Conservation (phyloP, 1,139 yeast genomes). For the Meyerozyma guilliermondii region DNA sequence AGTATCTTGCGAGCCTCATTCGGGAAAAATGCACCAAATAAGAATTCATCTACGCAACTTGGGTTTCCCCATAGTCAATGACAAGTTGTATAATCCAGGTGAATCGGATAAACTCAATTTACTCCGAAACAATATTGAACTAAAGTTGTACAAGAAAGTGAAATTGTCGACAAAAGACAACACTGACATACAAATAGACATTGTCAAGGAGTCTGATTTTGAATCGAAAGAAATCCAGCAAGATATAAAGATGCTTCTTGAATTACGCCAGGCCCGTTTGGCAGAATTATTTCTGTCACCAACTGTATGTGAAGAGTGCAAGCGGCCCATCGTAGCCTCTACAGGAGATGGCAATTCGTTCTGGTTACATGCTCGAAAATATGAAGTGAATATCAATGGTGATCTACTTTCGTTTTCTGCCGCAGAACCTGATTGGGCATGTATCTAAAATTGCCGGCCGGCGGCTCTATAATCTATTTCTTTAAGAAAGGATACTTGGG, state of each 20-base stretch:
- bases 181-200: constrained; percentile 11
- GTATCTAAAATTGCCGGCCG: constrained; percentile 1
- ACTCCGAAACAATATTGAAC: constrained; percentile 23
- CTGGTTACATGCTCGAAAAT: constrained; percentile 57
- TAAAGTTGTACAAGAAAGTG: constrained; percentile 20
- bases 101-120: constrained; percentile 10
- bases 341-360: constrained; percentile 36
- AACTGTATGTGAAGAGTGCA: constrained; percentile 42
- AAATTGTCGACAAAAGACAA: background rate
- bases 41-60: constrained; percentile 64
- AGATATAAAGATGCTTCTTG: constrained; percentile 5
- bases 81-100: constrained; percentile 46
- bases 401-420: constrained; percentile 24
- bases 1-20: constrained; percentile 59
- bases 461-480: background rate
- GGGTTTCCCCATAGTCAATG: constrained; percentile 69
- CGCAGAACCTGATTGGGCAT: constrained; percentile 5
- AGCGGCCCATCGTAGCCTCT: constrained; percentile 26
- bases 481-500: constrained; percentile 21
- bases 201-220: constrained; percentile 12
- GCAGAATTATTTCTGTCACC: constrained; percentile 12
- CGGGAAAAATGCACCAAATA: constrained; percentile 79
- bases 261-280: constrained; percentile 8
- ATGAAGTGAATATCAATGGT: constrained; percentile 21
- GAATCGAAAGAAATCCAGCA: constrained; percentile 9